phyloP scores from a whole-genome alignment of 1,139 yeast genomes.

The Kodamaea suecica region DNA sequence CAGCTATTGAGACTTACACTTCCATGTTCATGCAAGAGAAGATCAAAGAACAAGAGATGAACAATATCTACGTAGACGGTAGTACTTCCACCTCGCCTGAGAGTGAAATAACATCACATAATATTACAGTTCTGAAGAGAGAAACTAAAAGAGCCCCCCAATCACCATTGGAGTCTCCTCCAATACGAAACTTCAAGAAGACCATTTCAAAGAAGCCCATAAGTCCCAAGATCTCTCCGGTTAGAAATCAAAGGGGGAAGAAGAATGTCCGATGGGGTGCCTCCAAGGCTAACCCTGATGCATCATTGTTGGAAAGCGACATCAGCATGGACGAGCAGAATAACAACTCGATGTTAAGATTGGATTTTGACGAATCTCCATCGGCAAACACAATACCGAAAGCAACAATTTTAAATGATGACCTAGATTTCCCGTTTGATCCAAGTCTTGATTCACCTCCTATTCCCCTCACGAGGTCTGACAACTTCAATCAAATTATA shows the following conservation, averaged over 20 bases:
- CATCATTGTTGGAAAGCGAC: constrained; percentile 27
- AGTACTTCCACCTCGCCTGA: neutral
- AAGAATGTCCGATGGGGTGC: constrained; percentile 43
- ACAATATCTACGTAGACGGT: neutral
- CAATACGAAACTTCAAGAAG: constrained; percentile 25
- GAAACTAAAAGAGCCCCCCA: constrained; percentile 23
- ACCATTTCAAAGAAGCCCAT: constrained; percentile 17
- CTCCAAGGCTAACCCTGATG: constrained; percentile 15
- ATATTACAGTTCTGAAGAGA: neutral
- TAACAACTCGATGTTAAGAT: constrained; percentile 13
- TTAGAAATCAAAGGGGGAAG: constrained; percentile 8
- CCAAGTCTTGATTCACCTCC: constrained; percentile 36
- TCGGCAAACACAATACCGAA: constrained; percentile 10
- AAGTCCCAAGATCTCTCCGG: constrained; percentile 16
- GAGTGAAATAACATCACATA: no score
- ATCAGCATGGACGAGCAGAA: constrained; percentile 23
- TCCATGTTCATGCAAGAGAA: constrained; percentile 30
- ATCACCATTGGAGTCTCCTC: constrained; percentile 32
- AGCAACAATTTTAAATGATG: constrained; percentile 23
- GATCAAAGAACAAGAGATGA: constrained; percentile 14
- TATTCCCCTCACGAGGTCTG: neutral
- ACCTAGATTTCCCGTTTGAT: constrained; percentile 30
- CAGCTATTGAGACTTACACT: constrained; percentile 30
- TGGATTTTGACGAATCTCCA: constrained; percentile 33
- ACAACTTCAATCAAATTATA: neutral